Base-by-base conservation (phyloP, 2,329 filamentous ascomycete species). In the Scedosporium aurantiacum region DNA sequence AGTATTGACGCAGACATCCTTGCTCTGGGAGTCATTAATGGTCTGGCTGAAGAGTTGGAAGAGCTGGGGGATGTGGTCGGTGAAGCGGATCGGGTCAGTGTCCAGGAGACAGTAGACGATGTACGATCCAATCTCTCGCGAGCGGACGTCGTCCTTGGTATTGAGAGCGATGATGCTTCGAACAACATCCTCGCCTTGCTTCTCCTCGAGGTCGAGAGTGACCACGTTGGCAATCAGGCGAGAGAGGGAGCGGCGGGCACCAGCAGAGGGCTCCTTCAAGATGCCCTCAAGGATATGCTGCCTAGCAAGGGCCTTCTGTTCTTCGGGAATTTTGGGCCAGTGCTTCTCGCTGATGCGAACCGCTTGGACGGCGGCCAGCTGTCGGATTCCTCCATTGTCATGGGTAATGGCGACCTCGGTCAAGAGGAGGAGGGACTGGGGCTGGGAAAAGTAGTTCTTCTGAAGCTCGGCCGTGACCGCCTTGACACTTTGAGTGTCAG, bases 1-100 rank as follows among this genome's bases (percentile, higher is more conserved):
- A 37, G 94, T 95, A 80, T 97, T 97, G 77, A 96, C 86, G 68
- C 92, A 88, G 62, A 99, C 94, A 72, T 97, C 91, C 64, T 89
- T 84, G 73, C 91, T 97, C 75, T 95, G 87, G 1, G 90, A 86
- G 70, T 97, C 94, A 69, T 89, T 86, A 69, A 99, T 94, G 57
- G 92, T 95, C 73, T 87, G 87, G 74, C 81, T 80, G 77, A 97
- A 96, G 27, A 97, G 81, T 69, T 83, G 81, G 69, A 97, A 90
- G 63, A 97, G 84, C 70, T 90, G 86, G 63, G 81, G 75, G 68
- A 91, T 84, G 75, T 94, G 89, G 69, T 92, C 89, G 68, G 85
- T 84, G 75, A 97, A 96, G 67, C 87, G 83, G 66, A 91, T 87
- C 21, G 91, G 91, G 67, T 95, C 87, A 61, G 88, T 88, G 77